A percentile compares a stretch with the other conserved stretches of the same genome.
phyloP scores from a whole-genome alignment of 148 eudicot genomes.

The Tetragonia tetragonoides region DNA sequence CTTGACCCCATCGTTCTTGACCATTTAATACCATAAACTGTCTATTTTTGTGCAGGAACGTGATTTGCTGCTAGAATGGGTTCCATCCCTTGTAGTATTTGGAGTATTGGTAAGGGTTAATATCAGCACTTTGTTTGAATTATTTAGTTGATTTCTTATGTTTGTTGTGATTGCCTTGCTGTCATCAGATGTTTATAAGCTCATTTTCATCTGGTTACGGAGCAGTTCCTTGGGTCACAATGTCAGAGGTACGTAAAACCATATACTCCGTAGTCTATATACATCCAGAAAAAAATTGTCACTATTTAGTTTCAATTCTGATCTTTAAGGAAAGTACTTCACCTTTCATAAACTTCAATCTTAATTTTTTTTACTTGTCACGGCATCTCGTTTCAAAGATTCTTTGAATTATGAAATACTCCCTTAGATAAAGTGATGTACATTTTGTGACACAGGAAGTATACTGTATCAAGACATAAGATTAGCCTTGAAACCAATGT shows the following conservation, averaged over 20 bases:
- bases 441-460: too few species aligned
- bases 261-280: background rate
- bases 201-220: conserved; percentile 9
- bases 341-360: too few species aligned
- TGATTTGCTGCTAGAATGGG: conserved; percentile 24
- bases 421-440: too few species aligned
- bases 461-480: background rate
- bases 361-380: too few species aligned
- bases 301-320: too few species aligned
- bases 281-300: background rate
- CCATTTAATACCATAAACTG: too few species aligned
- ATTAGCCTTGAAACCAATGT: background rate
- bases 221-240: conserved; percentile 15
- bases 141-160: background rate
- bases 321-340: too few species aligned
- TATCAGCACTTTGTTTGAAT: background rate
- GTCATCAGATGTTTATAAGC: conserved; percentile 7
- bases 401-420: too few species aligned
- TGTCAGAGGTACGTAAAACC: conserved; percentile 12
- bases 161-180: background rate
- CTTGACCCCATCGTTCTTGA: too few species aligned
- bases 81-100: conserved; percentile 28
- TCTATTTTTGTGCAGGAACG: conserved; percentile 9
- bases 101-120: conserved; percentile 24
- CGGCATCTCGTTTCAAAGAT: too few species aligned